Evolutionary conservation across 2,329 filamentous ascomycete species (phyloP), one percentile per base, ranked within the genome.

Genomic region (Stagonosporopsis chrysanthemi): DNA sequence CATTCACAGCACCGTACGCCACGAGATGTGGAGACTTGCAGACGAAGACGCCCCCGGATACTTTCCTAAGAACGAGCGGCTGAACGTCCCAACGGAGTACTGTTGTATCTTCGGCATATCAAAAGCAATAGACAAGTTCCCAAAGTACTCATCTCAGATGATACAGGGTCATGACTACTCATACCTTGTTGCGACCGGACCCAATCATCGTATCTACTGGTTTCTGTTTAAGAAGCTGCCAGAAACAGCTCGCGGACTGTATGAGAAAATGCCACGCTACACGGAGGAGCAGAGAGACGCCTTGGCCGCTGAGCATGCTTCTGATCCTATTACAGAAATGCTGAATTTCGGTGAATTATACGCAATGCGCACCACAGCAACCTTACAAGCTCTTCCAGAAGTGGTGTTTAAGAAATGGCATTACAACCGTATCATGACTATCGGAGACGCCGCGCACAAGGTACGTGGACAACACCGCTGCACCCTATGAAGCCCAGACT

Each of bases 321-420:
- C 11, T 7, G 38, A 51, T 28, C 39, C 2, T 8, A 17, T 43
- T 1, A 8, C 31, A 12, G 22, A 35, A 2, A 22, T 1, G 4
- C 7, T 51, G 22, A 36, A 22, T 3, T 43, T 43, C 22, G 48
- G 50, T 14, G 46, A 58, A 63, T 51, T 6, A 75, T 72, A 68
- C 56, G 68, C 14, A 50, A 52, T 3, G 49, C 62, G 8, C 45
- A 56, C 17, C 46, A 53, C 15, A 59, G 44, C 41, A 64, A 54
- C 51, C 51, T 69, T 45, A 59, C 71, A 19, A 51, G 63, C 54
- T 52, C 31, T 78, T 17, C 68, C 75, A 15, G 77, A 79, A 51
- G 73, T 73, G 43, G 71, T 77, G 0, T 75, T 77, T 26, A 56
- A 72, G 12, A 65, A 69, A n/a, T 80, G 78, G 74, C 70, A 76